A percentile compares a stretch with the other conserved stretches of the same genome.
phyloP scores from a whole-genome alignment of 495 filamentous ascomycete genomes.

The Glonium stellatum region DNA sequence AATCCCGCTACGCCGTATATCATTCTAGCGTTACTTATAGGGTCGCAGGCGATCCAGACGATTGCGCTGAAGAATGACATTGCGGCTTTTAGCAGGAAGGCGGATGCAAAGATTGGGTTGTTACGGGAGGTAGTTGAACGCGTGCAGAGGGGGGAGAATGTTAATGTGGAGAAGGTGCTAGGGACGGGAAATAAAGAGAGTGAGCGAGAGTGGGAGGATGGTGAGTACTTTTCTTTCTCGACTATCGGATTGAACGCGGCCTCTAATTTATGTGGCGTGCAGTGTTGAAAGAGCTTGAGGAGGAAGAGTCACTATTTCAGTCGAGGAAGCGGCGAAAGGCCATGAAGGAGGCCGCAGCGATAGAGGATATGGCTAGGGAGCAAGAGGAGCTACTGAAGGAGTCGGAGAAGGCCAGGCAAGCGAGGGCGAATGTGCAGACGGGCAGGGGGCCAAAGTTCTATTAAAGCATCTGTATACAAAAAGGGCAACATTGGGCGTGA shows the following conservation, averaged over 20 bases:
- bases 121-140: constrained; percentile 76
- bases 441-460: not conserved
- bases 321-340: constrained; percentile 35
- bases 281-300: constrained; percentile 77
- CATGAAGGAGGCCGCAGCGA: constrained; percentile 19
- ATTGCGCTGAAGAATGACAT: constrained; percentile 72
- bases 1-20: constrained; percentile 94
- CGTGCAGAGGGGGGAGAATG: constrained; percentile 76
- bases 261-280: not conserved
- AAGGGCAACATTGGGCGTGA: too few relatives aligned
- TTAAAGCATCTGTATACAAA: not conserved
- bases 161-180: constrained; percentile 78
- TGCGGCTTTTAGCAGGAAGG: constrained; percentile 59
- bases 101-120: constrained; percentile 70
- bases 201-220: constrained; percentile 85
- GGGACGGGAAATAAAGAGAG: constrained; percentile 69
- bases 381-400: not conserved
- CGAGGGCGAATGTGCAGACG: not conserved
- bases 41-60: constrained; percentile 89
- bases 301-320: constrained; percentile 62
- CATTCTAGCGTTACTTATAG: constrained; percentile 81
- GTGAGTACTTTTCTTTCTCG: constrained; percentile 39
- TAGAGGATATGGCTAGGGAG: constrained; percentile 6
- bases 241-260: not conserved
- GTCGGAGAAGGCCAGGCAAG: constrained; percentile 3